Base-by-base conservation (phyloP, 2,329 filamentous ascomycete genomes). In the Nemania abortiva region DNA sequence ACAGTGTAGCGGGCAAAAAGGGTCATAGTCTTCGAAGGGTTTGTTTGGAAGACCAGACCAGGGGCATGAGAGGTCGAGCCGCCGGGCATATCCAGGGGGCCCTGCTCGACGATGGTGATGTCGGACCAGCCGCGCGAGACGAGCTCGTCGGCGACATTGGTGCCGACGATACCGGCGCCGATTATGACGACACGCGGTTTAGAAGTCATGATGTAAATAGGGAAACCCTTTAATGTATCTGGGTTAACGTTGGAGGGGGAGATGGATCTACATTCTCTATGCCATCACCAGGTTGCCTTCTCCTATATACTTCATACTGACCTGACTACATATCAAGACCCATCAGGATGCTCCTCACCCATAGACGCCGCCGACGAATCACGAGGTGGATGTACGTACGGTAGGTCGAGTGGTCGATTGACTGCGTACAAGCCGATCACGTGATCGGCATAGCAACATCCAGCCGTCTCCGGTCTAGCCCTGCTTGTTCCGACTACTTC, bases 81-180 rank as follows among this genome's bases (percentile, higher is more conserved):
- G 6, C 68, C 70, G 31, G 70, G 68, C 54, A 72, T n/a, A 22
- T 54, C 52, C 39, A 72, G 59, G 39, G 70, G 70, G n/a, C 70
- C 68, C 61, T 72, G 70, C 55, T 72, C 70, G 47, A 72, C 64
- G 45, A 72, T 47, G 13, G 70, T 72, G 58, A 72, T 70, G 39
- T 72, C 65, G 39, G 68, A 68, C 70, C 70, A 70, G 55, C 68
- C 68, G 31, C 70, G 70, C n/a, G 68, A 70, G 24, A 70, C 68
- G 18, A 72, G 63, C 63, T 70, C 70, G n/a, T 72, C 70, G 10
- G 70, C 70, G 7, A 72, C 68, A 59, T 72, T 72, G 18, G 68
- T 68, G 24, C 70, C 70, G 45, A 72, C 68, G n/a, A 72, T 72
- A 15, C 70, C 68, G 22, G 68, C 70, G 62, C 68, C 70, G 45